Percentiles rank a stretch among this genome's conserved stretches.
Evolutionary conservation across 768 basidiomycete genomes (phyloP).

Genomic region (Naematelia encephala): DNA sequence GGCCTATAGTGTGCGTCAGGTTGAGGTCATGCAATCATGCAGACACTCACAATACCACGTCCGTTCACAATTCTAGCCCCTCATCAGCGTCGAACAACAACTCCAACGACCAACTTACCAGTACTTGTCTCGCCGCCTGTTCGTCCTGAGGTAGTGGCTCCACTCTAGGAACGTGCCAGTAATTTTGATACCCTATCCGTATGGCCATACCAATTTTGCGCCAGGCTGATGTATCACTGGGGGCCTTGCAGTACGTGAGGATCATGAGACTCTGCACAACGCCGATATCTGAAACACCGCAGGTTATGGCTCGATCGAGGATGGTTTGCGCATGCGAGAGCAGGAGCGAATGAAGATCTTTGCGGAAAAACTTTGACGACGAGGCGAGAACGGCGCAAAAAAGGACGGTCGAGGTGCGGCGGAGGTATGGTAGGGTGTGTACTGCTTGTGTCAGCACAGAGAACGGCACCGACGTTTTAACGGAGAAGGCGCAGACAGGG

Average conservation of each 20-base stretch:
- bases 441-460: constrained; percentile 47
- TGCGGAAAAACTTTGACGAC: constrained; percentile 76
- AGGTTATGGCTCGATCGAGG: constrained; percentile 72
- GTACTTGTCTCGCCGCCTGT: constrained; percentile 19
- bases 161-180: constrained; percentile 26
- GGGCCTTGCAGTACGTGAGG: constrained; percentile 84
- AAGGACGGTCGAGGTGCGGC: constrained; percentile 72
- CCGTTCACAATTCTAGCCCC: constrained; percentile 23
- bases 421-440: constrained; percentile 75
- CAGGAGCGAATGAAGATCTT: constrained; percentile 64
- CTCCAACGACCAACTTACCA: constrained; percentile 20
- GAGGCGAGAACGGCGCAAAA: constrained; percentile 82
- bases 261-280: constrained; percentile 86
- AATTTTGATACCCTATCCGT: constrained; percentile 30
- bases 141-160: constrained; percentile 27
- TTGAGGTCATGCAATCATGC: background rate
- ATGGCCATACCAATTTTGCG: constrained; percentile 31
- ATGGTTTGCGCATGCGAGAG: constrained; percentile 70
- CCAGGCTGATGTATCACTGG: constrained; percentile 62
- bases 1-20: constrained; percentile 13
- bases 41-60: constrained; percentile 34
- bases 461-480: no score
- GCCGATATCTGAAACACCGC: constrained; percentile 76
- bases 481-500: no score
- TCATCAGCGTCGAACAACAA: background rate